These are phyloP conservation scores for Cucurbitaria berberidis DNA, from an alignment of 2,329 filamentous ascomycete genomes.

Conservation along the genomic window DNA sequence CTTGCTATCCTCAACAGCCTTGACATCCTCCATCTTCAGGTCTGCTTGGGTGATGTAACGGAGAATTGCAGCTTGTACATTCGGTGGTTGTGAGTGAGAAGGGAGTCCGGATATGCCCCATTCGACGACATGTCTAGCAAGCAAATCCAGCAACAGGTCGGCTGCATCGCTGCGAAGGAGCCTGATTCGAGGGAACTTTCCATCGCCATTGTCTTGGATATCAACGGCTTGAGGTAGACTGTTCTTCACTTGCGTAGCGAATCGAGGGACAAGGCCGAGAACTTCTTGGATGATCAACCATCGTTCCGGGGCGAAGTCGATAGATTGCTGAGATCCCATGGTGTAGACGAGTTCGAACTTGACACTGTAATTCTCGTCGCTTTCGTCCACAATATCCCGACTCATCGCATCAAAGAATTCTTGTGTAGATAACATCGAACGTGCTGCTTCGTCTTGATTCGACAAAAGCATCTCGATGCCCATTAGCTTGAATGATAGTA, in stretches of 20 bases:
- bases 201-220: slow-evolving; percentile 40
- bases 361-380: slow-evolving; percentile 66
- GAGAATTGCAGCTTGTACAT: slow-evolving; percentile 41
- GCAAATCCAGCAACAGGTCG: slow-evolving; percentile 23
- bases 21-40: slow-evolving; percentile 40
- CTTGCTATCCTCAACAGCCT: slow-evolving; percentile 8
- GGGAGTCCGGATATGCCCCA: slow-evolving; percentile 55
- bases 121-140: slow-evolving; percentile 51
- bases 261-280: slow-evolving; percentile 52
- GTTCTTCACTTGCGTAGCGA: slow-evolving; percentile 38
- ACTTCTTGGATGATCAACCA: slow-evolving; percentile 65
- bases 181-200: slow-evolving; percentile 57
- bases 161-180: slow-evolving; percentile 54
- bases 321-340: slow-evolving; percentile 58
- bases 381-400: slow-evolving; percentile 68
- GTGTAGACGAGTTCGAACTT: slow-evolving; percentile 67
- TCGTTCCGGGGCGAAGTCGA: slow-evolving; percentile 61
- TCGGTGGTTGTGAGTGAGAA: slow-evolving; percentile 45
- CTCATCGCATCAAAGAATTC: slow-evolving; percentile 53
- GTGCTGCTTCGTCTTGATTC: slow-evolving; percentile 38
- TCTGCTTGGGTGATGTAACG: slow-evolving; percentile 55
- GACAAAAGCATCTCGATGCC: slow-evolving; percentile 58
- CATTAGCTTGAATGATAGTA: slow-evolving; percentile 69
- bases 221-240: slow-evolving; percentile 53
- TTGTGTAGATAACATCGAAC: slow-evolving; percentile 51